Evolutionary conservation across 2,329 filamentous ascomycete species (phyloP), one percentile per base, ranked within the genome.

Genomic region (Ophiostoma tasmaniense): DNA sequence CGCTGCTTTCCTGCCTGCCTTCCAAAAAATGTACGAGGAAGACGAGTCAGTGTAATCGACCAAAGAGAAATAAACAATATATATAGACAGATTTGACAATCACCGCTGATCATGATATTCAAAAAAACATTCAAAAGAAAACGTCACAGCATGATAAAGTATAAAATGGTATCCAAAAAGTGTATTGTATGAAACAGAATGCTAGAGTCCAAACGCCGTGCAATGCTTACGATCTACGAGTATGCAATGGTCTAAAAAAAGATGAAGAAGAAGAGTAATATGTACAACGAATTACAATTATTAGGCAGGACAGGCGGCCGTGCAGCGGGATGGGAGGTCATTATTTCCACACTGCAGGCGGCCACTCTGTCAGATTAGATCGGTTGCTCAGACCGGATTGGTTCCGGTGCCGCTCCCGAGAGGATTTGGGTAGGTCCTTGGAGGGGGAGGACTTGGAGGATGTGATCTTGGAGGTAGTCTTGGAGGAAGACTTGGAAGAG

Each of bases 1-100:
- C 64, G 86, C 72, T 62, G 69, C 69, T 13, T 74, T 70, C 33
- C 28, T 74, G 70, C 73, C 73, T 2, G 73, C 72, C 6, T 70
- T 74, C 67, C 71, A 73, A 67, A 73, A 73, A 68, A 69, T 74
- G 70, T 74, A 73, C 62, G 70, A 73, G 13, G 68, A 61, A 2
- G 70, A 67, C 30, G 71, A 72, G 37, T 14, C n/a, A 13, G 42
- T 28, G 25, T 37, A 35, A 8, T 25, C 6, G 1, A 3, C 3
- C 11, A 4, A 64, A 39, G 8, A 42, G 11, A 22, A 22, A 33
- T 7, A 28, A 50, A 45, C 4, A 52, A 67, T 28, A 65, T 3
- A 61, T 13, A 13, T 55, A 30, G 8, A 50, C 5, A 64, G 33
- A 61, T 0, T 11, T 52, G 10, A 10, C 10, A 25, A 28, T 25